phyloP scores from a whole-genome alignment of 2,329 filamentous ascomycete species.

The Cordyceps pruinosa region DNA sequence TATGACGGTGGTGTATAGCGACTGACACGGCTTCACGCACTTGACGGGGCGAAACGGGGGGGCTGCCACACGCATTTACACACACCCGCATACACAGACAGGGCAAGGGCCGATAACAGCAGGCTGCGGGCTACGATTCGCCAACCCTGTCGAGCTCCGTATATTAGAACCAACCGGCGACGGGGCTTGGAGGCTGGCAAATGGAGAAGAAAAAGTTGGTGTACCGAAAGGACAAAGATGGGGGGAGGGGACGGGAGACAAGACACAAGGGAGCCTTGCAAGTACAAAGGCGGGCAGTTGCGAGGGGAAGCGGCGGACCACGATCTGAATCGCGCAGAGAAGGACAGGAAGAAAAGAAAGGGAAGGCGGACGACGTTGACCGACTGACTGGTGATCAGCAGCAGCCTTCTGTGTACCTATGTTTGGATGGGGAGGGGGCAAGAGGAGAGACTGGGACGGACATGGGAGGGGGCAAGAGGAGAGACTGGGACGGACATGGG shows the following conservation, averaged over 20 bases:
- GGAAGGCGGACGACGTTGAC: neutral
- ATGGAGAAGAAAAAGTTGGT: neutral
- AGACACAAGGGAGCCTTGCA: neutral
- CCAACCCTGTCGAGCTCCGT: neutral
- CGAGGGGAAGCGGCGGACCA: neutral
- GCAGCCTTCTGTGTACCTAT: too few species aligned
- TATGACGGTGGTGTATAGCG: neutral
- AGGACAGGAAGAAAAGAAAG: neutral
- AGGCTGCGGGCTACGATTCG: neutral
- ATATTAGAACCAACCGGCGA: neutral
- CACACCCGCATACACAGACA: neutral
- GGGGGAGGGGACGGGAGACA: neutral
- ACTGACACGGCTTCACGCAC: neutral
- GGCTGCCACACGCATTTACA: neutral
- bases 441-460: neutral
- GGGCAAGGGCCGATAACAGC: conserved; percentile 1
- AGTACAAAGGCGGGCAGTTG: neutral
- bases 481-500: neutral
- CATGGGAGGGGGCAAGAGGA: neutral
- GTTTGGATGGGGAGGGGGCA: too few species aligned
- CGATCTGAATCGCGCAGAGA: conserved; percentile 1
- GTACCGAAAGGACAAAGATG: neutral
- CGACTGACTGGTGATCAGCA: neutral
- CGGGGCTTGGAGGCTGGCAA: neutral
- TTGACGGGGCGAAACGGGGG: neutral